phyloP scores from a whole-genome alignment of 2,329 filamentous ascomycete genomes.

The Bipolaris cookei region DNA sequence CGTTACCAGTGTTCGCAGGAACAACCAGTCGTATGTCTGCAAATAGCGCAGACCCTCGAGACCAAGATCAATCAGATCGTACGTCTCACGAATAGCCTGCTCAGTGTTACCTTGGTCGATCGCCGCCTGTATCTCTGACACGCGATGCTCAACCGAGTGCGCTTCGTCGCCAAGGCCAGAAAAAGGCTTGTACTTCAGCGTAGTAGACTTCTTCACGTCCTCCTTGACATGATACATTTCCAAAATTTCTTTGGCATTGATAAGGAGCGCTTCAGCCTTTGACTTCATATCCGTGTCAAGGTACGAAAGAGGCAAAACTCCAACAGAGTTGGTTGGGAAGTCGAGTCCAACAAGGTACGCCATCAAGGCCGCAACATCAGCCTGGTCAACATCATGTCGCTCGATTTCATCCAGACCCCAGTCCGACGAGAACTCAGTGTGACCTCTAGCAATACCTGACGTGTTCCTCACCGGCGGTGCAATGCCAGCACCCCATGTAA shows the following conservation, averaged over 20 bases:
- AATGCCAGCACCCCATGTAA: constrained; percentile 92
- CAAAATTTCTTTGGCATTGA: constrained; percentile 84
- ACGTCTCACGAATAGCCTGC: constrained; percentile 79
- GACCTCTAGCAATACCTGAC: constrained; percentile 71
- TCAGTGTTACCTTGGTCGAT: constrained; percentile 72
- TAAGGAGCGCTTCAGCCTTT: constrained; percentile 83
- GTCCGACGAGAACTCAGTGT: constrained; percentile 87
- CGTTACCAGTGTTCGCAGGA: constrained; percentile 86
- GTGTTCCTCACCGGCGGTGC: constrained; percentile 70
- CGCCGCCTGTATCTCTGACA: constrained; percentile 69
- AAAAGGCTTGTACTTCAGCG: constrained; percentile 81
- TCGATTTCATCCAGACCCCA: constrained; percentile 83
- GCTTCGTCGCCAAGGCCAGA: constrained; percentile 68
- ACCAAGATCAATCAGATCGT: constrained; percentile 75
- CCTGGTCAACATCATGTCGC: constrained; percentile 90
- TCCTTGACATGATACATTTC: constrained; percentile 98
- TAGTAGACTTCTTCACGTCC: constrained; percentile 74
- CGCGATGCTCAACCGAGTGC: constrained; percentile 68
- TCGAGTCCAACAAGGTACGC: constrained; percentile 85
- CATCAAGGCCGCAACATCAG: constrained; percentile 95
- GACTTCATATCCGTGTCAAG: constrained; percentile 73
- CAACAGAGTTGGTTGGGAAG: constrained; percentile 95
- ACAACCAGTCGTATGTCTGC: constrained; percentile 98
- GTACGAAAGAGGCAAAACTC: constrained; percentile 85
- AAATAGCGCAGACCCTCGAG: constrained; percentile 88